phyloP scores from a whole-genome alignment of 1,284 basidiomycete genomes.

The Agroathelia rolfsii region DNA sequence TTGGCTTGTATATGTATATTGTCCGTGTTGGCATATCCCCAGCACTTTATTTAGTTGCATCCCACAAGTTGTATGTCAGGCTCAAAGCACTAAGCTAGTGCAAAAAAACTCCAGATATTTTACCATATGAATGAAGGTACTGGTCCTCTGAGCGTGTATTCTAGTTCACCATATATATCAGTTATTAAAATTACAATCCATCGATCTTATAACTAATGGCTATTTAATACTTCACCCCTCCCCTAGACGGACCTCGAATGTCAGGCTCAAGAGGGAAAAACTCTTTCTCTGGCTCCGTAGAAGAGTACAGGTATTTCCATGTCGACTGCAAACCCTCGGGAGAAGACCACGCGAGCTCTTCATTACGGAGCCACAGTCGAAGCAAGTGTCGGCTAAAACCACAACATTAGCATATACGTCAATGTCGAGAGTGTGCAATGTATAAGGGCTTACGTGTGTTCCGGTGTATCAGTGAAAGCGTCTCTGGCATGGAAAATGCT shows the following conservation, averaged over 20 bases:
- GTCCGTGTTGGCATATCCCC: no score
- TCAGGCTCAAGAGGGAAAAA: constrained; percentile 24
- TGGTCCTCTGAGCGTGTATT: no score
- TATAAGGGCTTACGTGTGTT: constrained; percentile 22
- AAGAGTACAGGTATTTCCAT: constrained; percentile 21
- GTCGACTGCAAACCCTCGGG: constrained; percentile 20
- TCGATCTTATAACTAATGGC: no score
- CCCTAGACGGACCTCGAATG: constrained; percentile 18
- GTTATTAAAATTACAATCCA: no score
- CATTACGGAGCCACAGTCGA: constrained; percentile 17
- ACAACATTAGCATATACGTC: background rate
- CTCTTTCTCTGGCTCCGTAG: constrained; percentile 22
- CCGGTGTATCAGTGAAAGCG: constrained; percentile 29
- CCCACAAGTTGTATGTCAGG: no score
- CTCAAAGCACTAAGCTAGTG: no score
- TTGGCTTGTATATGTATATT: no score
- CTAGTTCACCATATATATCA: no score
- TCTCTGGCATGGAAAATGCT: constrained; percentile 35
- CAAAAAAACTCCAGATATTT: no score
- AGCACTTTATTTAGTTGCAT: no score
- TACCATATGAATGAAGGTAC: no score
- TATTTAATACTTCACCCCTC: background rate
- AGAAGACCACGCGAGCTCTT: constrained; percentile 25
- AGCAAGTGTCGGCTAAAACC: constrained; percentile 14
- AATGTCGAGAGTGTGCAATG: constrained; percentile 5